Evolutionary conservation across 345 rosid species (phyloP).

Genomic region (Raphanus raphanistrum): DNA sequence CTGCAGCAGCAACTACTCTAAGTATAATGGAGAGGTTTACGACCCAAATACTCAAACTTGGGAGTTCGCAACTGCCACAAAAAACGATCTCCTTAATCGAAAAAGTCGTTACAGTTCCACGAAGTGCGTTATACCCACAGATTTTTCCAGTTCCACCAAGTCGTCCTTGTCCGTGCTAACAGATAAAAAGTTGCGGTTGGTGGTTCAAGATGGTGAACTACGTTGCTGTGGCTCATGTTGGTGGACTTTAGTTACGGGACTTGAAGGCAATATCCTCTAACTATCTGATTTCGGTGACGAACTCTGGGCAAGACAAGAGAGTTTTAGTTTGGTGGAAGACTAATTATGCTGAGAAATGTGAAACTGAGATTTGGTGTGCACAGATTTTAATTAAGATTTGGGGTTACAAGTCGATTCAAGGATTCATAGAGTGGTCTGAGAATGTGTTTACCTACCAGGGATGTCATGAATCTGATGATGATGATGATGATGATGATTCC

Average conservation of each 20-base stretch:
- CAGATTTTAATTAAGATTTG: neutral
- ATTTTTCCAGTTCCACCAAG: neutral
- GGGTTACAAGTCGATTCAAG: neutral
- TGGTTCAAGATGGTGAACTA: neutral
- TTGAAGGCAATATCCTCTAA: neutral
- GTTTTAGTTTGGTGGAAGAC: neutral
- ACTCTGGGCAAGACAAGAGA: neutral
- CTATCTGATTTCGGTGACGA: neutral
- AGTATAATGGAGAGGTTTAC: neutral
- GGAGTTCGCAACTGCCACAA: neutral
- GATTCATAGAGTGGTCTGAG: neutral
- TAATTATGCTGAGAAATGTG: neutral
- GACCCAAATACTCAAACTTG: neutral
- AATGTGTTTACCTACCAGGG: neutral
- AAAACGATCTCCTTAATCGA: neutral
- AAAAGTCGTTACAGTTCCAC: neutral
- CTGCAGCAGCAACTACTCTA: neutral
- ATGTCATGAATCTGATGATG: neutral
- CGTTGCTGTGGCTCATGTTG: neutral
- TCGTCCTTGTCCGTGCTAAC: neutral
- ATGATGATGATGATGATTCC: neutral
- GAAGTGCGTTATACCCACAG: neutral
- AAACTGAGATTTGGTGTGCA: neutral
- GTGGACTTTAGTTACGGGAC: neutral
- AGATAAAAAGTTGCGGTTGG: neutral